Evolutionary conservation across 208 protist genomes (phyloP).

Genomic region (Acanthamoeba healyi): DNA sequence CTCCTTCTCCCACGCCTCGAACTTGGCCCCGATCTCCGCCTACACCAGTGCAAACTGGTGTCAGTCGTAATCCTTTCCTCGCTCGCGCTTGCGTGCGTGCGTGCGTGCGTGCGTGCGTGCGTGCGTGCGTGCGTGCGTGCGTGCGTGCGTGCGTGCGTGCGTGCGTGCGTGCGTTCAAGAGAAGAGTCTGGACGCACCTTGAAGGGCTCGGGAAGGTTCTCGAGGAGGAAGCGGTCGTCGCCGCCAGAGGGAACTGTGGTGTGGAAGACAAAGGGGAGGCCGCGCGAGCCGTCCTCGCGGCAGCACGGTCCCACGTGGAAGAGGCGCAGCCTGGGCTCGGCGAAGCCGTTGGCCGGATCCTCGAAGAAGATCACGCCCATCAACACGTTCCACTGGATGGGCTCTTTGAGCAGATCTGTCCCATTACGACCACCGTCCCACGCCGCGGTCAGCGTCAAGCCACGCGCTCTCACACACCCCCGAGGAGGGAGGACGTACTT

Average conservation of each 20-base stretch:
- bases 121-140: too few species aligned
- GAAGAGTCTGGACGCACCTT: neutral
- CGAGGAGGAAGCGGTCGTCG: neutral
- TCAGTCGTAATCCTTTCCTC: too few species aligned
- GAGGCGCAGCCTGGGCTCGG: neutral
- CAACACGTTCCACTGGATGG: slow-evolving; percentile 32
- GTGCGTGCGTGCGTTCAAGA: too few species aligned
- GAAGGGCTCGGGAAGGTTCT: slow-evolving; percentile 16
- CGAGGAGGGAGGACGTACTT: neutral
- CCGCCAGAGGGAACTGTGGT: neutral
- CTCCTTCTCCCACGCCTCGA: neutral
- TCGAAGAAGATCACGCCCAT: slow-evolving; percentile 10
- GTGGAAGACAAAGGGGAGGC: neutral
- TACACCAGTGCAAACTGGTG: too few species aligned
- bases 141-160: too few species aligned
- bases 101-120: too few species aligned
- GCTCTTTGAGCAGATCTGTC: neutral
- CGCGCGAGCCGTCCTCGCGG: neutral
- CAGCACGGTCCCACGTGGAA: neutral
- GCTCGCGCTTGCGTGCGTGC: too few species aligned
- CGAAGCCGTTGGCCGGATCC: neutral
- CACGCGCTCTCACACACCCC: too few species aligned
- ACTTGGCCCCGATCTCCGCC: neutral
- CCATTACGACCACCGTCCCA: too few species aligned
- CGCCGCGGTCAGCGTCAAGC: neutral